Evolutionary conservation across 257 asterid genomes (phyloP), one percentile per base, ranked within the genome.

Genomic region (Lycium barbarum): DNA sequence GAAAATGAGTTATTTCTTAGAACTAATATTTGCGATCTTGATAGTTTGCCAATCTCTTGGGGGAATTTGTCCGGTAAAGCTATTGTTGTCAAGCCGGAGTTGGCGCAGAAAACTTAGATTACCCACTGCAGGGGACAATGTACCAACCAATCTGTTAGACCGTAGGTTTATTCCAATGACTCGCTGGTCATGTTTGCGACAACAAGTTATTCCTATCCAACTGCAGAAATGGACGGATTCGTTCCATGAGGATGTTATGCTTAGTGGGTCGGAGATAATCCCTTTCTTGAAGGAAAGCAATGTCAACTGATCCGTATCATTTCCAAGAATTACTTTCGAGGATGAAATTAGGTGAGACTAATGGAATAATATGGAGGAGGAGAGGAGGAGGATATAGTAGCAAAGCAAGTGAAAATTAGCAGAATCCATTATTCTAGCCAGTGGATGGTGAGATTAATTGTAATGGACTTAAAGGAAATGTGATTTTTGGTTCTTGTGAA

Each of bases 181-280:
- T 17, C 81, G 51, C 36, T 74, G 81, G 38, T 74, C 61, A 55
- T 14, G 81, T 8, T 74, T 74, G 61, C 61, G 61, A 47, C 81
- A 61, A 74, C 81, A 74, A 5, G 81, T 74, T 45, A 74, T 17
- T 7, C 81, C 81, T 6, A 17, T 18, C 81, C 81, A 74, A 10
- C 47, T 12, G 33, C 81, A 47, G 40, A 74, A 74, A 47, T 74
- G 81, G 55, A 13, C 54, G 15, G 81, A 74, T 49, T 74, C 61
- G 6, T 74, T 74, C 81, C 81, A 74, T 22, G 57, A 74, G 2
- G 81, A 7, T 15, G 81, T 74, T 15, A 74, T 38, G 9, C 13
- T 49, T 15, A 47, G 61, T 9, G 81, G 81, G 14, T 36, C 79
- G 43, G 20, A 35, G 43, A 70, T 26, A 13, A 70, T 70, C 17